phyloP scores from a whole-genome alignment of 805 yeast species.

The Komagataella phaffii region DNA sequence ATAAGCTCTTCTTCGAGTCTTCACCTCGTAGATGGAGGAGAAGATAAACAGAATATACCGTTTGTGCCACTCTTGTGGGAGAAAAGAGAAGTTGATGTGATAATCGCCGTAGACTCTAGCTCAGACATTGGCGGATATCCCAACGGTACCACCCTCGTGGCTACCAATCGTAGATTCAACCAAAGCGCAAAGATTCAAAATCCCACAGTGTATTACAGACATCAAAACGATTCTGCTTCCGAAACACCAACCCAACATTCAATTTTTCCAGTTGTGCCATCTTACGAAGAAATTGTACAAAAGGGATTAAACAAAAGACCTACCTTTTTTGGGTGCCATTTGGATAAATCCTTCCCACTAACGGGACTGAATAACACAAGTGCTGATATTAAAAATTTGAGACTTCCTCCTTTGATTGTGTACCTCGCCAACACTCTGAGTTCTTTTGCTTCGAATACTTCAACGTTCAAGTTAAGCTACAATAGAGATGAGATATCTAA shows the following conservation, averaged over 20 bases:
- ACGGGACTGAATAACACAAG: conserved; percentile 2
- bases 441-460: conserved; percentile 33
- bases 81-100: conserved; percentile 45
- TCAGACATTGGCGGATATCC: conserved; percentile 62
- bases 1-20: conserved; percentile 24
- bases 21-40: conserved; percentile 69
- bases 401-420: conserved; percentile 39
- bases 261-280: conserved; percentile 24
- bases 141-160: conserved; percentile 44
- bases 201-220: background rate
- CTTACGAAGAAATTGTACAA: conserved; percentile 12
- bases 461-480: conserved; percentile 46
- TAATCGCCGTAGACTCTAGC: conserved; percentile 54
- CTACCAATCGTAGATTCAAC: conserved; percentile 37
- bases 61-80: conserved; percentile 50
- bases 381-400: conserved; percentile 4
- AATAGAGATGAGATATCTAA: conserved; percentile 24
- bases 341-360: conserved; percentile 13
- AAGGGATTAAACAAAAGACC: conserved; percentile 15
- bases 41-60: conserved; percentile 63
- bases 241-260: background rate
- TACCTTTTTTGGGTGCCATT: conserved; percentile 28
- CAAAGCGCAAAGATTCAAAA: background rate
- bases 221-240: background rate
- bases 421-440: conserved; percentile 33